phyloP scores from a whole-genome alignment of 495 filamentous ascomycete genomes.

The Penicillium waksmanii region DNA sequence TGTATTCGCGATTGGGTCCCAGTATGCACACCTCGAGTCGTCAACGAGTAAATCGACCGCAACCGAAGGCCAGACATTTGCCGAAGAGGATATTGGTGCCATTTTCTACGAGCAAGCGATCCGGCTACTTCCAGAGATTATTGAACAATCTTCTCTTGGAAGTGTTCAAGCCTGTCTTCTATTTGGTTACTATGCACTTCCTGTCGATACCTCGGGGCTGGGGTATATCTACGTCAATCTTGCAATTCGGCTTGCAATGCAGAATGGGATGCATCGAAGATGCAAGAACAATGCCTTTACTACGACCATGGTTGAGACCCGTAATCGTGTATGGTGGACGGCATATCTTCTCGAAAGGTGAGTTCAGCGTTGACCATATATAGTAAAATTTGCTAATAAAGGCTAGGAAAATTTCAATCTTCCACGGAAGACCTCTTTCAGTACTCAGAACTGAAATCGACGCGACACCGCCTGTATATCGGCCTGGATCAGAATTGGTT shows the following conservation, averaged over 20 bases:
- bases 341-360: conserved; percentile 42
- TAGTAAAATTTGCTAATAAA: conserved; percentile 8
- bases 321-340: conserved; percentile 48
- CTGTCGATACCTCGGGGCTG: conserved; percentile 42
- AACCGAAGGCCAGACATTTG: conserved; percentile 20
- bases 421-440: conserved; percentile 44
- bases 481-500: conserved; percentile 8
- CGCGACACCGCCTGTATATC: conserved; percentile 32
- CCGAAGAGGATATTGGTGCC: conserved; percentile 44
- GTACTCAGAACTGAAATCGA: conserved; percentile 37
- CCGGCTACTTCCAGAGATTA: conserved; percentile 45
- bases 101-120: conserved; percentile 44
- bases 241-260: conserved; percentile 41
- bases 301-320: conserved; percentile 32
- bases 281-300: conserved; percentile 31
- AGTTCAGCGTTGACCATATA: neutral
- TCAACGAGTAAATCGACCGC: conserved; percentile 12
- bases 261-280: conserved; percentile 48
- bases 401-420: conserved; percentile 28
- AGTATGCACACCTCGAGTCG: conserved; percentile 45
- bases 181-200: conserved; percentile 40
- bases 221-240: conserved; percentile 43
- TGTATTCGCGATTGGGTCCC: conserved; percentile 46
- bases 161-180: conserved; percentile 48
- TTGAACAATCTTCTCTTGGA: conserved; percentile 41